Percentiles rank a stretch among this genome's conserved stretches.
Evolutionary conservation across 78 protist species (phyloP).

Genomic region (Isochrysis galbana): DNA sequence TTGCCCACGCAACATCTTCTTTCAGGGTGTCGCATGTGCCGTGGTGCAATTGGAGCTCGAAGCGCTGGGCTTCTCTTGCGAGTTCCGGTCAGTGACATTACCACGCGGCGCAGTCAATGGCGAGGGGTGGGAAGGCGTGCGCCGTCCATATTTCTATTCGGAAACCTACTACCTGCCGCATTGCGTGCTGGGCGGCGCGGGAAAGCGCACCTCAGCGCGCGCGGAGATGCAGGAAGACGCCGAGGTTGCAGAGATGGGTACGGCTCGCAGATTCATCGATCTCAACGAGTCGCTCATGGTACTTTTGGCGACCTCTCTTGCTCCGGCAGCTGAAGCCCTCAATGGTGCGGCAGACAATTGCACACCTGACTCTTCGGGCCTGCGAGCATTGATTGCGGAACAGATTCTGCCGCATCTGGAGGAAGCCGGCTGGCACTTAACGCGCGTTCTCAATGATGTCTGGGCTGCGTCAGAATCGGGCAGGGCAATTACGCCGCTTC

Average conservation of each 20-base stretch:
- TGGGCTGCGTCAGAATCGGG: not conserved
- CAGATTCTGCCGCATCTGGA: not conserved
- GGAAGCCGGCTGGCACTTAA: not conserved
- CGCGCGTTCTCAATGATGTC: not conserved
- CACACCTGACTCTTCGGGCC: not conserved
- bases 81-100: not conserved
- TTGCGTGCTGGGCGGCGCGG: not conserved
- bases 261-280: too few species aligned
- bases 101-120: not conserved
- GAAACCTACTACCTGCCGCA: not conserved
- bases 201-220: not conserved
- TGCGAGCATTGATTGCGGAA: not conserved
- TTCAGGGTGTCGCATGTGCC: slow-evolving; percentile 2
- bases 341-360: not conserved
- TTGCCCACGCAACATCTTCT: slow-evolving; percentile 15
- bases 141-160: not conserved
- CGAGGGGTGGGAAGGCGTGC: not conserved
- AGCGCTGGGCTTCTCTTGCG: not conserved
- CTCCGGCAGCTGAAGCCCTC: not conserved
- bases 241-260: too few species aligned
- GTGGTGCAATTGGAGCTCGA: not conserved
- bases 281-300: too few species aligned
- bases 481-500: not conserved
- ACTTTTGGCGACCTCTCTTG: too few species aligned
- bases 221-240: not conserved